Base-by-base conservation (phyloP, 2,329 filamentous ascomycete genomes). In the Trichoderma atrobrunneum region DNA sequence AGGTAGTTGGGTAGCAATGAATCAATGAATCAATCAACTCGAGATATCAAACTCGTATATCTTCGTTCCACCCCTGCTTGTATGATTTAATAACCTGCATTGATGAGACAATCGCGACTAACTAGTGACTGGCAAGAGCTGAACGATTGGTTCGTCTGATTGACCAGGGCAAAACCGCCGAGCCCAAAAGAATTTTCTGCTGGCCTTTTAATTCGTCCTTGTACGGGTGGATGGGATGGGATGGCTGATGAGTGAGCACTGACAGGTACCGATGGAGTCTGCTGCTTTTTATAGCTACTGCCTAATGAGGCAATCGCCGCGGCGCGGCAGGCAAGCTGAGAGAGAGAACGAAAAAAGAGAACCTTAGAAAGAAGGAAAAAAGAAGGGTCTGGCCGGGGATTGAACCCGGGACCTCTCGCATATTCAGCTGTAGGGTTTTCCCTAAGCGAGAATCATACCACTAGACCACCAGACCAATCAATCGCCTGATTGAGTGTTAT, bases 391-490 rank as follows among this genome's bases (percentile, higher is more conserved):
- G 81, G 81, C 82, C 82, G 82, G 80, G 82, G 81, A 83, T 83
- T 81, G 82, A 83, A 83, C 82, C 81, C 82, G 82, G 81, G 82
- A 83, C 82, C 82, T 83, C 82, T 82, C 82, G 82, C 82, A 83
- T 78, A 75, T 75, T 75, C 61, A 75, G 79, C 80, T 80, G 63
- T 75, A 79, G 81, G 80, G 80, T 82, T 74, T 70, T 79, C 88
- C 88, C 88, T 90, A 90, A 90, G 88, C 88, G 87, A 89, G 88
- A 90, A 90, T 90, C 87, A 90, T 90, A 90, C 88, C 88, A 87
- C 88, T 89, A 89, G 87, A 88, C 87, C 86, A 89, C 81, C 82
- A 83, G 82, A 83, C 82, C 83, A 62, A 62, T 70, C 59, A 70
- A 70, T 51, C 66, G 26, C 21, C 36, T 14, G 66, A 69, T 51